Conservation (phyloP, 2,329 filamentous ascomycete species). For the Fusarium sp. region DNA sequence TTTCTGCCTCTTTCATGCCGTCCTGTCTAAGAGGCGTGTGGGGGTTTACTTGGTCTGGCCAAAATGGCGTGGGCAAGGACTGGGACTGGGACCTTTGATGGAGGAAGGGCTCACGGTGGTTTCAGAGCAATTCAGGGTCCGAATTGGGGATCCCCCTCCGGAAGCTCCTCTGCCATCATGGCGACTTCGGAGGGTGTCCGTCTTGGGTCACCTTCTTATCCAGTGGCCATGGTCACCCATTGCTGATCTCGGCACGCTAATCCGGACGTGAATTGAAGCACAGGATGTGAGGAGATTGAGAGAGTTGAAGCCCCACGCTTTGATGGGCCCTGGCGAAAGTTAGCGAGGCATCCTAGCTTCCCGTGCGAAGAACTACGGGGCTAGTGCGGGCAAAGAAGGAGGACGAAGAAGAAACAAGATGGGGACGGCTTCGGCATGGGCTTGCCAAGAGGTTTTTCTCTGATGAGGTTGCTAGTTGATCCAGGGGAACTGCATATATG, state of each 20-base stretch:
- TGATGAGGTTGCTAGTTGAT: constrained; percentile 8
- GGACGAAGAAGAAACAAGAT: neutral
- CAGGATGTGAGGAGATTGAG: constrained; percentile 14
- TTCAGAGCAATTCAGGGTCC: constrained; percentile 17
- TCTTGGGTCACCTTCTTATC: constrained; percentile 7
- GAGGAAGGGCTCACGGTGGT: neutral
- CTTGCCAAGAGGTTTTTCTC: neutral
- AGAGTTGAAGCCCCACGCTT: constrained; percentile 28
- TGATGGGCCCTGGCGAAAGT: constrained; percentile 17
- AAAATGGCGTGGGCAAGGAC: neutral
- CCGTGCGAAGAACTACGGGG: constrained; percentile 11
- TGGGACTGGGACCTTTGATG: constrained; percentile 15
- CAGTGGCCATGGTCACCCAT: neutral
- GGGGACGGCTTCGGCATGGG: constrained; percentile 13
- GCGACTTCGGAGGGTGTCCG: constrained; percentile 41
- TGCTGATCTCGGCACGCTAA: constrained; percentile 40
- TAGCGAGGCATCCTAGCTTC: constrained; percentile 14
- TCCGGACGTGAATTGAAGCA: constrained; percentile 15
- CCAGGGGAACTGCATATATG: neutral
- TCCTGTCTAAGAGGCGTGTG: constrained; percentile 25
- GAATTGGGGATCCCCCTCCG: constrained; percentile 1
- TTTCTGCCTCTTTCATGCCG: neutral
- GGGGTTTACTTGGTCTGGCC: constrained; percentile 12
- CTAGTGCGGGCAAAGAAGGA: constrained; percentile 12
- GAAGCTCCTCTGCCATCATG: constrained; percentile 8